Base-by-base conservation (phyloP, 1,284 basidiomycete species). In the Binderoboletus segoi region DNA sequence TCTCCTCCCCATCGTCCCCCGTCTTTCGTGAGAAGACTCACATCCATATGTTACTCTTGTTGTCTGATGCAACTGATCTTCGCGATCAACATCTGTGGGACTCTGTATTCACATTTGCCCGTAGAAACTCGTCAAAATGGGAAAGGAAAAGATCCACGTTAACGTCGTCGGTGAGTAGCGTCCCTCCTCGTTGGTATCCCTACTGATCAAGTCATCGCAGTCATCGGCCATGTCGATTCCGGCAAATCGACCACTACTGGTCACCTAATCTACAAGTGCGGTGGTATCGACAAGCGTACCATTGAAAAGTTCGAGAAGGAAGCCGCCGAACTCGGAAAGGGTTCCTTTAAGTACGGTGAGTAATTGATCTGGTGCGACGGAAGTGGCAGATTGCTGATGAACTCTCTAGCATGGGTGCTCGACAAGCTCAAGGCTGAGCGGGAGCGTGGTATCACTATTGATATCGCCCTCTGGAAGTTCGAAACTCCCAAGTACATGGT, bases 251-350 rank as follows among this genome's bases (percentile, higher is more conserved):
- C 96, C 80, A 99, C 96, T 75, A 99, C 97, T 73, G 97, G 97
- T 71, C 97, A 99, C 86, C 85, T 99, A 82, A 99, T 99, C 89
- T 98, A 98, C 94, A 98, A 99, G 90, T 99, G 96, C 80, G 96
- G 96, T 89, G 97, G 97, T 94, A 99, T 99, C 83, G 97, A 99
- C 81, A 99, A 99, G 86, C 96, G 97, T 91, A 98, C 96, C 79
- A 98, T 99, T 73, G 96, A 99, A 84, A 99, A 98, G 84, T 99
- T 98, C 87, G 96, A 99, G 88, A 99, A 99, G 90, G 96, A 99
- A 83, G 97, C 96, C 73, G 94, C 94, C 82, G 96, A 99, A 79
- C 91, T 98, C 75, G 97, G 96, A 77, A 99, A 99, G 86, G 94
- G 95, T 78, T 98, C 96, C 74, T 98, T 98, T 91, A 97, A 97